Evolutionary conservation across 441 rosid species (phyloP), one percentile per base, ranked within the genome.

Genomic region (Populus hybrid): DNA sequence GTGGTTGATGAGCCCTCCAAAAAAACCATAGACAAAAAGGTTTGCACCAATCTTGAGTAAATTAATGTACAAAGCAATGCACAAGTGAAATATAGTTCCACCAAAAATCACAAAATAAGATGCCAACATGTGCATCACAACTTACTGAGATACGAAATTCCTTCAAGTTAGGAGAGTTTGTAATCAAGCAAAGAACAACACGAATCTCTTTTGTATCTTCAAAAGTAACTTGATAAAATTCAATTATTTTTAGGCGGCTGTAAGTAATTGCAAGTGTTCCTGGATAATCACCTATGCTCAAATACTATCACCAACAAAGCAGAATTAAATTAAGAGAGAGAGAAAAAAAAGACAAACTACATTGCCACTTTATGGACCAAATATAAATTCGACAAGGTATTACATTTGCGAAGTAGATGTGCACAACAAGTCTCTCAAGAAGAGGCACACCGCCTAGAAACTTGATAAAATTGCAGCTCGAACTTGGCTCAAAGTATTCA

Each of bases 321-420:
- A 38, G 46, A 9, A 38, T 38, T 38, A 38, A 38, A 38, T 38
- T 38, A 26, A 21, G 63, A 40, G 67, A 32, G 61, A 26, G 28
- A 23, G 1, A 4, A 23, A 61, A 63, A 57, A 10, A 34, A 65
- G 11, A 7, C 46, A 38, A 38, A 38, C 46, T 38, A 38, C 12
- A 38, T 38, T 9, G 46, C 46, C 46, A 38, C 46, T 38, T 38
- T 38, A 38, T 38, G 46, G 46, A 38, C 12, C 46, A 38, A 38
- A 38, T 38, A 38, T 38, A 38, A 38, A 38, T 30, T 30, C 16
- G 65, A 59, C 35, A 67, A 11, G 59, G 57, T 19, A 36, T 76
- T 88, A 91, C 99, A 95, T 94, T 95, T 32, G 97, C 89, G 83
- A 95, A 95, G 88, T 94, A 91, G 79, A 94, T 88, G 74, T 86